These are phyloP conservation scores for Mycena latifolia DNA, from an alignment of 768 basidiomycete genomes.

Conservation along the genomic window DNA sequence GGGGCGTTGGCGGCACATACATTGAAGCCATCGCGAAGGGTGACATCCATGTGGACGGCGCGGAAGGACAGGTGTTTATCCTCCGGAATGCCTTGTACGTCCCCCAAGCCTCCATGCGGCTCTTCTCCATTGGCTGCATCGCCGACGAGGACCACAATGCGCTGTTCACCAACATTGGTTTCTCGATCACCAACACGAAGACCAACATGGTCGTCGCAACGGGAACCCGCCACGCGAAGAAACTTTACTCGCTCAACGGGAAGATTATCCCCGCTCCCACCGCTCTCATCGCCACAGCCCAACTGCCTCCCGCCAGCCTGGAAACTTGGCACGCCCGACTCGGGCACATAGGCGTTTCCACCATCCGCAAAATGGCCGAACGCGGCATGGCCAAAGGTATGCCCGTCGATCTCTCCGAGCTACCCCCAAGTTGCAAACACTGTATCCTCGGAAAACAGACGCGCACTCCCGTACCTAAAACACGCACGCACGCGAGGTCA, in stretches of 20 bases:
- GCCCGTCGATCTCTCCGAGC: slow-evolving; percentile 28
- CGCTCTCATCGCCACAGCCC: slow-evolving; percentile 22
- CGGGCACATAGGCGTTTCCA: slow-evolving; percentile 31
- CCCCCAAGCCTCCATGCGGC: slow-evolving; percentile 32
- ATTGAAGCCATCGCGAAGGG: slow-evolving; percentile 37
- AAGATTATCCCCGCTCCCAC: background rate
- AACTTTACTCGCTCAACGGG: slow-evolving; percentile 23
- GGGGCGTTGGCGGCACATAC: slow-evolving; percentile 35
- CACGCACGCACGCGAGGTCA: slow-evolving; percentile 8
- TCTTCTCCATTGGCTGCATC: slow-evolving; percentile 37
- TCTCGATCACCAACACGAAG: slow-evolving; percentile 2
- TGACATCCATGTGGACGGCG: background rate
- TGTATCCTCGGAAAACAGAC: slow-evolving; percentile 37
- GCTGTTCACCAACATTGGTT: slow-evolving; percentile 14
- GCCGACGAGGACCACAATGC: background rate
- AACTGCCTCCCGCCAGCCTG: slow-evolving; percentile 13
- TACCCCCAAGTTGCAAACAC: slow-evolving; percentile 27
- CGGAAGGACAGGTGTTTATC: slow-evolving; percentile 1
- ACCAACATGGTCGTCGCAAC: slow-evolving; percentile 18
- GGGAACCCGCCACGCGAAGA: slow-evolving; percentile 8
- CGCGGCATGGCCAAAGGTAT: slow-evolving; percentile 30
- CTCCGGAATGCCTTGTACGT: slow-evolving; percentile 34
- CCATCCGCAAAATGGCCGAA: slow-evolving; percentile 24
- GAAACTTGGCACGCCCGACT: slow-evolving; percentile 37
- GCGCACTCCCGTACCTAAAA: slow-evolving; percentile 27